Evolutionary conservation across 768 basidiomycete genomes (phyloP).

Genomic region (Tephrocybe sp.): DNA sequence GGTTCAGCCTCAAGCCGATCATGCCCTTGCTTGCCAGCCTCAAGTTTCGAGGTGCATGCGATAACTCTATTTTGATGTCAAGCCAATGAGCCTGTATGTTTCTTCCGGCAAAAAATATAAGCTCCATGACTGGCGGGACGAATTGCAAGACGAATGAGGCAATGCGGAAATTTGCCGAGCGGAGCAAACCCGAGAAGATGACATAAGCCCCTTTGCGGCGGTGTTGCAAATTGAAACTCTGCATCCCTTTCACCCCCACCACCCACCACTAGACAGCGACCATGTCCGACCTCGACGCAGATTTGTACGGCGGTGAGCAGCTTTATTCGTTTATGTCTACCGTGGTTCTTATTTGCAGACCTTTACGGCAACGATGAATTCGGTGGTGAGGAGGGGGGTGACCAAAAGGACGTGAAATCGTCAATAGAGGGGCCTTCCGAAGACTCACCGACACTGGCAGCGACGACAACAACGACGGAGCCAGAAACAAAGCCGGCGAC

Average conservation of each 20-base stretch:
- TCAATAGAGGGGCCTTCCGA: slow-evolving; percentile 25
- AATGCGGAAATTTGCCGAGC: too few relatives aligned
- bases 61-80: too few relatives aligned
- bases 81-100: too few relatives aligned
- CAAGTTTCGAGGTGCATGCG: too few relatives aligned
- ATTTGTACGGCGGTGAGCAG: slow-evolving; percentile 80
- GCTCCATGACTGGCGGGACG: too few relatives aligned
- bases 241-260: slow-evolving; percentile 13
- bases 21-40: too few relatives aligned
- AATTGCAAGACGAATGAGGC: too few relatives aligned
- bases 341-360: slow-evolving; percentile 37
- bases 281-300: slow-evolving; percentile 87
- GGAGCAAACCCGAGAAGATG: slow-evolving; percentile 8
- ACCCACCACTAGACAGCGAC: too few relatives aligned
- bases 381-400: slow-evolving; percentile 38
- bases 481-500: slow-evolving; percentile 20
- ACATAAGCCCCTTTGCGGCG: slow-evolving; percentile 18
- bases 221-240: slow-evolving; percentile 23
- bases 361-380: slow-evolving; percentile 77
- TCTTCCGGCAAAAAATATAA: too few relatives aligned
- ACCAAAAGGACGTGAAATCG: slow-evolving; percentile 31
- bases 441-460: slow-evolving; percentile 17
- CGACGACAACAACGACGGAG: slow-evolving; percentile 14
- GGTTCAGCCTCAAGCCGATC: too few relatives aligned
- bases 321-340: not conserved